These are phyloP conservation scores for Austroboletus festivus DNA, from an alignment of 768 basidiomycete genomes.

Conservation along the genomic window DNA sequence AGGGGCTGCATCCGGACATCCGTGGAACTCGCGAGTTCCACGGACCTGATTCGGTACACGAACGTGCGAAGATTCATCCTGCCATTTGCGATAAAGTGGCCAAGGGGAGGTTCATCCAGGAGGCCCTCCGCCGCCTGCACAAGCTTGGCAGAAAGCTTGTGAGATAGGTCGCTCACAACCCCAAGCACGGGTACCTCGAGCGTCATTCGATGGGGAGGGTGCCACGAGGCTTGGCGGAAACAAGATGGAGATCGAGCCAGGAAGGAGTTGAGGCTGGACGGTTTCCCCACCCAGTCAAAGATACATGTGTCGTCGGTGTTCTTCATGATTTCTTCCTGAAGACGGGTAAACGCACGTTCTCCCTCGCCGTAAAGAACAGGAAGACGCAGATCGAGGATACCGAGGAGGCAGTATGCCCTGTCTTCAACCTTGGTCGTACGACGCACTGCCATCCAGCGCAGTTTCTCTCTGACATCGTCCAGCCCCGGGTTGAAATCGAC, in stretches of 20 bases:
- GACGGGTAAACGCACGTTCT: conserved; percentile 20
- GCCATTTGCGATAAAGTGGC: conserved; percentile 30
- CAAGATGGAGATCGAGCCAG: conserved; percentile 24
- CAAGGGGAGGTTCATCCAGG: conserved; percentile 23
- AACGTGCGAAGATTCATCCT: conserved; percentile 28
- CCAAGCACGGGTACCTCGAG: conserved; percentile 8
- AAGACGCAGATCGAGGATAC: conserved; percentile 24
- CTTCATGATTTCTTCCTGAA: conserved; percentile 30
- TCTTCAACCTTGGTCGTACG: conserved; percentile 30
- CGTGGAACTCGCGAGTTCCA: conserved; percentile 6
- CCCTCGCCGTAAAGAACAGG: conserved; percentile 31
- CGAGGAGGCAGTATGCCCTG: conserved; percentile 29
- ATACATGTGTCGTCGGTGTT: conserved; percentile 24
- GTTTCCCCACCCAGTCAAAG: conserved; percentile 28
- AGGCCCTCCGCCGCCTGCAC: conserved; percentile 18
- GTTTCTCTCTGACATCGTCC: conserved; percentile 22
- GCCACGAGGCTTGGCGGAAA: conserved; percentile 15
- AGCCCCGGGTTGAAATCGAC: conserved; percentile 25
- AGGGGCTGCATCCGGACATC: conserved; percentile 10
- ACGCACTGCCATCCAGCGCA: conserved; percentile 29
- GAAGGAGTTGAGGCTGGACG: conserved; percentile 26
- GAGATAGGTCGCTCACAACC: conserved; percentile 12
- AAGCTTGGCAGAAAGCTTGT: conserved; percentile 13
- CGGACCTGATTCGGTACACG: conserved; percentile 19
- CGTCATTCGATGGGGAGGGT: conserved; percentile 3